Evolutionary conservation across 306 rosid species (phyloP).

Genomic region (Cicer chorassanicum): DNA sequence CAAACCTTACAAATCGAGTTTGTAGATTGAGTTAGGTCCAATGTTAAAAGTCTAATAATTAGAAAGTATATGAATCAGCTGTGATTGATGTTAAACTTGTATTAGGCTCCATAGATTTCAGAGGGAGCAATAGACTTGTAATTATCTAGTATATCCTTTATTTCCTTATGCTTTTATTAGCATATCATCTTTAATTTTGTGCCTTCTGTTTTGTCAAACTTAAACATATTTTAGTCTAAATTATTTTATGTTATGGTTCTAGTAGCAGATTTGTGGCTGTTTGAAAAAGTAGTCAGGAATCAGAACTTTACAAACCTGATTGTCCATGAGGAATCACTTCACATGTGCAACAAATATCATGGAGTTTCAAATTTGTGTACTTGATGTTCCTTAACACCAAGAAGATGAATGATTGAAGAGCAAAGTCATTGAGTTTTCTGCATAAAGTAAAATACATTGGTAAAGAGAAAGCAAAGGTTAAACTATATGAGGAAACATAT

Average conservation of each 20-base stretch:
- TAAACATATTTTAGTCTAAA: neutral
- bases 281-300: constrained; percentile 46
- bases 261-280: constrained; percentile 51
- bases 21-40: no score
- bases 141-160: neutral
- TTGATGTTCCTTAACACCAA: neutral
- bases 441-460: neutral
- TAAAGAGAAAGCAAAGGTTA: neutral
- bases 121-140: constrained; percentile 29
- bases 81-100: constrained; percentile 4
- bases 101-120: constrained; percentile 2
- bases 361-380: constrained; percentile 42
- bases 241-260: neutral
- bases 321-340: constrained; percentile 43
- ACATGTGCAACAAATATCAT: constrained; percentile 43
- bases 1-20: no score
- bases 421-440: neutral
- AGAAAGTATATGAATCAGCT: constrained; percentile 13
- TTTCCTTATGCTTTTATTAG: neutral
- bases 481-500: neutral
- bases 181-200: constrained; percentile 25
- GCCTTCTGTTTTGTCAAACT: neutral
- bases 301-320: constrained; percentile 47
- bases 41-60: no score
- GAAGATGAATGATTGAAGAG: neutral